Base-by-base conservation (phyloP, 2,329 filamentous ascomycete genomes). In the Colletotrichum eleusines region DNA sequence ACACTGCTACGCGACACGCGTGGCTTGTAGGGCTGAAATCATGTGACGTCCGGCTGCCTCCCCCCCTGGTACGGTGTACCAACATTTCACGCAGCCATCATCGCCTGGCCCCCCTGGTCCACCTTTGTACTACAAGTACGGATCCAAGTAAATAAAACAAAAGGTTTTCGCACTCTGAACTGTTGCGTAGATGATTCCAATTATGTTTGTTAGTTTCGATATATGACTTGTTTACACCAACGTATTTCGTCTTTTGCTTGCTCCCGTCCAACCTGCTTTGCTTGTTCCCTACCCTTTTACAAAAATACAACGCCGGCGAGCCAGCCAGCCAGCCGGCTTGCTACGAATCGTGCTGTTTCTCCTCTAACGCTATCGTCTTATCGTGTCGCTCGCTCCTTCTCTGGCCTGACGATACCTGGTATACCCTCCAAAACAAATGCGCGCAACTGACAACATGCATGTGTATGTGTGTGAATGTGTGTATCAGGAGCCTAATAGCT, bases 1-100 rank as follows among this genome's bases (percentile, higher is more conserved):
- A 65, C 66, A 64, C 1, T 18, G 12, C 40, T 44, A 3, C 4
- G 44, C 26, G 14, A 7, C 18, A n/a, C 11, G 31, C 54, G 57
- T 66, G 57, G 54, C 63, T 70, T 46, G n/a, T 67, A 58, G 68
- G 63, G 68, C 68, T 67, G 63, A 67, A 16, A 48, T 67, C 68
- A 71, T 71, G 68, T 71, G 68, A 71, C 28, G 28, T 28, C 16
- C 6, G 62, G 40, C 63, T 50, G 63, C 54, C 35, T 38, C 12
- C 35, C 38, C 38, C 38, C 14, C 11, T 9, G 16, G 12, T 42
- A 2, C 6, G 6, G n/a, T 42, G 5, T 20, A n/a, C 20, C 18
- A n/a, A 44, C 7, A 11, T 1, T 0, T 42, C 35, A 14, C 35
- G 16, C n/a, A 50, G 46, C 9, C 12, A 9, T 23, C n/a, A 9